phyloP scores from a whole-genome alignment of 179 eudicot genomes.

The Monotropa hypopitys region DNA sequence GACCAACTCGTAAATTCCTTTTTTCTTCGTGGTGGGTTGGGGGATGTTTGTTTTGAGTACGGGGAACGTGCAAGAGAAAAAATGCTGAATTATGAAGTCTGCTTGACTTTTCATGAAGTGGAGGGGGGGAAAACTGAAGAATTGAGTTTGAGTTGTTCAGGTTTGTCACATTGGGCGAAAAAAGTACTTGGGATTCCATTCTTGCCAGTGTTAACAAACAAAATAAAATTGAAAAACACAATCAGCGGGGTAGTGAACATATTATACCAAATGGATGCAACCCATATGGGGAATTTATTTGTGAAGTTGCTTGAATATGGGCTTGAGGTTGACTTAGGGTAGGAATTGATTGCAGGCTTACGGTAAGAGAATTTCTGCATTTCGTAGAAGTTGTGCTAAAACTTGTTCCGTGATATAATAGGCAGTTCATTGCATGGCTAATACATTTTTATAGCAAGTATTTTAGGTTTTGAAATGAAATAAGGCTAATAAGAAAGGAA shows the following conservation, averaged over 20 bases:
- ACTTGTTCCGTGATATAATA: background rate
- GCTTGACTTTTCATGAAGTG: background rate
- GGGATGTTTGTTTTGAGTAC: background rate
- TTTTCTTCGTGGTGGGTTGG: background rate
- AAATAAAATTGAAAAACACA: background rate
- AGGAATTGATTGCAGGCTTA: background rate
- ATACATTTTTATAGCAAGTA: background rate
- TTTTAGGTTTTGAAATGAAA: background rate
- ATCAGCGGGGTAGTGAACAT: background rate
- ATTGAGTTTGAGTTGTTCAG: background rate
- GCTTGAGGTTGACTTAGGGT: background rate
- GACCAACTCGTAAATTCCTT: background rate
- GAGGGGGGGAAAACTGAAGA: background rate
- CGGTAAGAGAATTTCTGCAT: background rate
- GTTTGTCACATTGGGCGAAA: background rate
- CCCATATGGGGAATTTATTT: background rate
- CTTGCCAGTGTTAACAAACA: background rate
- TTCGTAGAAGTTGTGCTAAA: background rate
- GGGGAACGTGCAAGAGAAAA: background rate
- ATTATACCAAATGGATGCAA: background rate
- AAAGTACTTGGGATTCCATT: background rate
- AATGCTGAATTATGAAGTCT: background rate
- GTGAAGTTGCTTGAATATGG: no score
- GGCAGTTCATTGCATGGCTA: background rate
- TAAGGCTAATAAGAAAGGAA: background rate